phyloP scores from a whole-genome alignment of 305 asterid species.

The Solanum hybrid region DNA sequence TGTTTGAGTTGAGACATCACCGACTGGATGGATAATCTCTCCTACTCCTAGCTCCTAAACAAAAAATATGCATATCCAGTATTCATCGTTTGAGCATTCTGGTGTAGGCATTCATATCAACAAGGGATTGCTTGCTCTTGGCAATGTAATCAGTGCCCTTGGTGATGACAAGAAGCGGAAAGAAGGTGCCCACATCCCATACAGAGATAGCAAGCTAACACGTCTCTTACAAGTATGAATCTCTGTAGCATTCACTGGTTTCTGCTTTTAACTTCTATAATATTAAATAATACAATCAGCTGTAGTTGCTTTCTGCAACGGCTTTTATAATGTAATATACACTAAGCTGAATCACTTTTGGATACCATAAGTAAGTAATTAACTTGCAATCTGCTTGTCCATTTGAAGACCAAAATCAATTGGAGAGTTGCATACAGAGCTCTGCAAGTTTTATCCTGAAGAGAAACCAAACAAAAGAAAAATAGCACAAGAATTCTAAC shows the following conservation, averaged over 20 bases:
- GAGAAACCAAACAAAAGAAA: not conserved
- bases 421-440: not conserved
- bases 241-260: not conserved
- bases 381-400: not conserved
- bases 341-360: not conserved
- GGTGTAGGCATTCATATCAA: conserved; percentile 88
- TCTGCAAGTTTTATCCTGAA: not conserved
- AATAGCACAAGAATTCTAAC: not conserved
- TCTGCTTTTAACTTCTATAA: not conserved
- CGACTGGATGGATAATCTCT: not conserved
- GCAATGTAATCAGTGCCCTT: conserved; percentile 92
- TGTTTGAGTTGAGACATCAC: not conserved
- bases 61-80: not conserved
- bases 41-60: not conserved
- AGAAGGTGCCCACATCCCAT: conserved; percentile 98
- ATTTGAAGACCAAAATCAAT: not conserved
- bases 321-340: not conserved
- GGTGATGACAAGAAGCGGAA: conserved; percentile 94
- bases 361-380: not conserved
- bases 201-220: conserved; percentile 94
- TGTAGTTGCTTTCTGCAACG: not conserved
- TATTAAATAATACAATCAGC: not conserved
- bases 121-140: conserved; percentile 91
- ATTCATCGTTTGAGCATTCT: not conserved
- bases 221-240: conserved; percentile 71